phyloP scores from a whole-genome alignment of 192 early-diverging fungal species.

The Backusella australiensis region DNA sequence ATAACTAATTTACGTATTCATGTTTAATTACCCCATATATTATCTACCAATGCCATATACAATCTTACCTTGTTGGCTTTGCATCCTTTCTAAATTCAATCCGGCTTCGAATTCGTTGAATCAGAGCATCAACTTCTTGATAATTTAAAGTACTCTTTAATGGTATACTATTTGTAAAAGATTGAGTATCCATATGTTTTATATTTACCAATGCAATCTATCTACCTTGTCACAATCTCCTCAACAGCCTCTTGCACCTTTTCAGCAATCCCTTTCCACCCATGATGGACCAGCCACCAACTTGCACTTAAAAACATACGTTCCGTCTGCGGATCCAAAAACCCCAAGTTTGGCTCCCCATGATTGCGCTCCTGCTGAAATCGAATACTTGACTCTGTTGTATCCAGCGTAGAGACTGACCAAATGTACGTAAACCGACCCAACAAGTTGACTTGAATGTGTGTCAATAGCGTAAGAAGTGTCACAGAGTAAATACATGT shows the following conservation, averaged over 20 bases:
- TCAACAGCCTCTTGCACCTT: constrained; percentile 69
- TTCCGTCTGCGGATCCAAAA: constrained; percentile 58
- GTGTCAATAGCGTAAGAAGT: constrained; percentile 82
- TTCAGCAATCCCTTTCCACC: constrained; percentile 72
- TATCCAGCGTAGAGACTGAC: constrained; percentile 60
- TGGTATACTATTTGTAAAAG: constrained; percentile 41
- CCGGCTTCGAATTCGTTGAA: constrained; percentile 49
- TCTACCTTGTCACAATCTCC: constrained; percentile 55
- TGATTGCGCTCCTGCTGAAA: constrained; percentile 27
- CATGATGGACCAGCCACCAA: constrained; percentile 90
- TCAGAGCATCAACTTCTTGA: constrained; percentile 51
- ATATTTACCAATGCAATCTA: constrained; percentile 18
- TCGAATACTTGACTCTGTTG: constrained; percentile 42
- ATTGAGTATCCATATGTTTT: neutral
- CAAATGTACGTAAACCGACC: constrained; percentile 88
- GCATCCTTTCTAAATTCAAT: constrained; percentile 49
- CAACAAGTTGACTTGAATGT: constrained; percentile 86
- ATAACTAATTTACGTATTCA: constrained; percentile 32
- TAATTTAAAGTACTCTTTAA: constrained; percentile 63
- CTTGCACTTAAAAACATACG: constrained; percentile 85
- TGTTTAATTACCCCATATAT: too few relatives aligned
- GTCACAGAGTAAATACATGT: constrained; percentile 82
- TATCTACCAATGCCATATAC: too few relatives aligned
- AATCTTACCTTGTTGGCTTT: constrained; percentile 26
- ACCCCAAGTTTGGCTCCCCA: constrained; percentile 29